phyloP scores from a whole-genome alignment of 73 alveolate species.

The Diophrys sp. region DNA sequence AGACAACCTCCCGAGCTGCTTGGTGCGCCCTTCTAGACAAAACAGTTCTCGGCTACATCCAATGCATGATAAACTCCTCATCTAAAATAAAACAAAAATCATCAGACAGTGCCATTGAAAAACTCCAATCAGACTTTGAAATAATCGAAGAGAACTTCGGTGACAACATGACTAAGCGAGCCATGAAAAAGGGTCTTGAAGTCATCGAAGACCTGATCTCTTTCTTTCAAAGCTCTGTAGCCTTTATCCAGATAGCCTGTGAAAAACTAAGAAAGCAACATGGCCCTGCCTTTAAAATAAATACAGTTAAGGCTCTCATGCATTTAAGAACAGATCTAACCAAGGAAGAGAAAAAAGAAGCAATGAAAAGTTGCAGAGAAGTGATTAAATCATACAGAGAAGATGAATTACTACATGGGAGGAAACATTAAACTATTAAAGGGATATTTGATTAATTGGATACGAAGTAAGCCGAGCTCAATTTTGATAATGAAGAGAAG shows the following conservation, averaged over 20 bases:
- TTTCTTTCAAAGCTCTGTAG: slow-evolving; percentile 61
- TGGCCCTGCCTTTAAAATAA: slow-evolving; percentile 60
- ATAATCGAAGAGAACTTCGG: slow-evolving; percentile 42
- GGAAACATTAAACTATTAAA: slow-evolving; percentile 12
- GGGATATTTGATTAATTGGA: slow-evolving; percentile 47
- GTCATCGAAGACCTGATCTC: slow-evolving; percentile 60
- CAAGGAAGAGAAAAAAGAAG: slow-evolving; percentile 34
- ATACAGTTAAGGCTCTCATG: slow-evolving; percentile 58
- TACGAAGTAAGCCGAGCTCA: slow-evolving; percentile 40
- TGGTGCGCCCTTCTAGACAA: slow-evolving; percentile 44
- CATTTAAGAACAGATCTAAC: slow-evolving; percentile 49
- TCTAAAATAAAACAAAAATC: slow-evolving; percentile 35
- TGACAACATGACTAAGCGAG: slow-evolving; percentile 42
- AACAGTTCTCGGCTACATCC: slow-evolving; percentile 49
- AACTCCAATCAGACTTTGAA: slow-evolving; percentile 42
- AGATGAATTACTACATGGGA: slow-evolving; percentile 2
- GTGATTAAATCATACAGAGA: slow-evolving; percentile 26
- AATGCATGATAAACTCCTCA: slow-evolving; percentile 61
- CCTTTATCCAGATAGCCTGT: slow-evolving; percentile 54
- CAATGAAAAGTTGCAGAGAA: slow-evolving; percentile 32
- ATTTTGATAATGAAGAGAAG: slow-evolving; percentile 10
- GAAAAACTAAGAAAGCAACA: slow-evolving; percentile 64
- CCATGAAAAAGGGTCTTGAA: slow-evolving; percentile 54
- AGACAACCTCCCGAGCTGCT: slow-evolving; percentile 27
- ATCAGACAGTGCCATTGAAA: slow-evolving; percentile 38